phyloP scores from a whole-genome alignment of 805 yeast genomes.

The Metschnikowia amazonensis region DNA sequence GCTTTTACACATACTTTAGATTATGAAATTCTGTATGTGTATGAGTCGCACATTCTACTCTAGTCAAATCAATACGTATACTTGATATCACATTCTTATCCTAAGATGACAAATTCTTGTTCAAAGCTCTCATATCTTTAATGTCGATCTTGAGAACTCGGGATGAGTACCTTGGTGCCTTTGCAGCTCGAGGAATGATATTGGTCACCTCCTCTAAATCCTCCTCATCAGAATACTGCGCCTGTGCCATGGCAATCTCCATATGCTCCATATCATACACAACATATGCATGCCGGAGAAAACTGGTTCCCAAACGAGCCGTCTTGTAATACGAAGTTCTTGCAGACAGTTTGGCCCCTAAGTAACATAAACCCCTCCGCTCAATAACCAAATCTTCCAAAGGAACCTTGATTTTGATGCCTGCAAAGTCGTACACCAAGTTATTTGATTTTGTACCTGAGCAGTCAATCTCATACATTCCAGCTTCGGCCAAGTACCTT shows the following conservation, averaged over 20 bases:
- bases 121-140: no score
- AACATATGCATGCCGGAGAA: slow-evolving; percentile 58
- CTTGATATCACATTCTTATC: no score
- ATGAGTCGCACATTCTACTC: no score
- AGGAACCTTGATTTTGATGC: not conserved
- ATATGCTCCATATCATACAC: slow-evolving; percentile 58
- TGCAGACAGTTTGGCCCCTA: no score
- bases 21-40: no score
- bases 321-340: no score
- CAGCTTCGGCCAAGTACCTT: not conserved
- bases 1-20: no score
- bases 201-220: not conserved
- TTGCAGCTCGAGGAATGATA: not conserved
- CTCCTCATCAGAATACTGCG: not conserved
- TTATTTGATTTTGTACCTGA: not conserved
- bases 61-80: no score
- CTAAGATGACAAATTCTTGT: no score
- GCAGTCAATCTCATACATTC: not conserved
- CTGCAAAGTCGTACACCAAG: not conserved
- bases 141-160: no score
- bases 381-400: not conserved
- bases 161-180: not conserved
- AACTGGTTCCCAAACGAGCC: slow-evolving; percentile 52
- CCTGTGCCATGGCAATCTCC: slow-evolving; percentile 38
- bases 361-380: no score